These are phyloP conservation scores for Helichrysum umbraculigerum DNA, from an alignment of 129 eudicot genomes.

Conservation along the genomic window DNA sequence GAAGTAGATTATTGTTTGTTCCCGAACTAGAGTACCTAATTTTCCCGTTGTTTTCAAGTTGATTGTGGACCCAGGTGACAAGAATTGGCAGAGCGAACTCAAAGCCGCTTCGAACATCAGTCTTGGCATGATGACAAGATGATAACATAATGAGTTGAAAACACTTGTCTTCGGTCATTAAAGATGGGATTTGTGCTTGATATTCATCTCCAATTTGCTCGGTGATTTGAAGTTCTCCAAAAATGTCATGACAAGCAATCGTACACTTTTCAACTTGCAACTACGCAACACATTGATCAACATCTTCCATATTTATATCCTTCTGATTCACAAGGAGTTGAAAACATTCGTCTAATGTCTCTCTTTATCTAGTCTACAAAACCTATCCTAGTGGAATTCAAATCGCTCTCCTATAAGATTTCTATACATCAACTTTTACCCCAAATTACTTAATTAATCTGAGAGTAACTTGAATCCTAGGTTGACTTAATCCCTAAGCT, in stretches of 20 bases:
- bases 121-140: background rate
- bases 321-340: background rate
- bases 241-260: slow-evolving; percentile 35
- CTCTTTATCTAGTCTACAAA: no score
- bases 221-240: slow-evolving; percentile 37
- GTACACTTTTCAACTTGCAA: slow-evolving; percentile 6
- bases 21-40: background rate
- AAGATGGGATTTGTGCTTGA: slow-evolving; percentile 52
- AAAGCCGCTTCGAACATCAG: slow-evolving; percentile 13
- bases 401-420: no score
- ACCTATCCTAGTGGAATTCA: no score
- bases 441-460: no score
- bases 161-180: slow-evolving; percentile 30
- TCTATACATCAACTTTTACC: no score
- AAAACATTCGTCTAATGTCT: no score
- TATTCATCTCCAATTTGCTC: slow-evolving; percentile 57
- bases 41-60: background rate
- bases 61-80: slow-evolving; percentile 41
- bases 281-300: slow-evolving; percentile 25
- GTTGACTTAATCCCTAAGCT: no score
- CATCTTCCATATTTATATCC: slow-evolving; percentile 31
- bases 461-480: no score
- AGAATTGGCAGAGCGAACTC: slow-evolving; percentile 41
- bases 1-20: slow-evolving; percentile 6
- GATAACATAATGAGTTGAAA: slow-evolving; percentile 24